Conservation (phyloP, 108 stramenopile species). For the Chaetoceros tenuissimus region DNA sequence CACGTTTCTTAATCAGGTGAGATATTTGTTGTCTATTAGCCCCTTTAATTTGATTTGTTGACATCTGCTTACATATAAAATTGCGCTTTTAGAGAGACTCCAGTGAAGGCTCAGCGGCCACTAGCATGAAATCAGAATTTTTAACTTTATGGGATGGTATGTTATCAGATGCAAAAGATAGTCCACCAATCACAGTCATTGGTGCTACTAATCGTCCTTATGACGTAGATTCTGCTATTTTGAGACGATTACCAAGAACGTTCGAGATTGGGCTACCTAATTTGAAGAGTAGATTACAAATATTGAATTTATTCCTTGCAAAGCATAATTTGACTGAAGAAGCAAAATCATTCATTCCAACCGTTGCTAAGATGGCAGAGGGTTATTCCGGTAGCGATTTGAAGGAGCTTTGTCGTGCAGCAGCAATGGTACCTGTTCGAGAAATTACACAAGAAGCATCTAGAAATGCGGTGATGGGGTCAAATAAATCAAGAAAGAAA, state of each 20-base stretch:
- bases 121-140: conserved; percentile 97
- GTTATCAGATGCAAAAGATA: conserved; percentile 9
- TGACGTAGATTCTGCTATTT: conserved; percentile 92
- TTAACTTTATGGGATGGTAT: conserved; percentile 91
- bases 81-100: too few relatives aligned
- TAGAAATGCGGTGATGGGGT: conserved; percentile 40
- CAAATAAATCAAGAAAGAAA: neutral
- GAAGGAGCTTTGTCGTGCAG: conserved; percentile 91
- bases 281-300: conserved; percentile 54
- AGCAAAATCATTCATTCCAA: conserved; percentile 38
- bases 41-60: too few relatives aligned
- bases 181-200: conserved; percentile 26
- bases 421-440: conserved; percentile 79
- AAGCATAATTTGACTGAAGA: conserved; percentile 35
- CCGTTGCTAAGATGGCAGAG: conserved; percentile 51
- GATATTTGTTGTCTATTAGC: too few relatives aligned
- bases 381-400: conserved; percentile 94
- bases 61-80: too few relatives aligned
- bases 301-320: conserved; percentile 68
- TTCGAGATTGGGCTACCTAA: conserved; percentile 81
- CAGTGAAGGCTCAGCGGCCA: too few relatives aligned
- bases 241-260: conserved; percentile 87
- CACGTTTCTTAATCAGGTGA: too few relatives aligned
- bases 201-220: conserved; percentile 94
- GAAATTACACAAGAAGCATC: conserved; percentile 68